Conservation (phyloP, 164 flowering plant genomes). For the Stephania yunnanensis region DNA sequence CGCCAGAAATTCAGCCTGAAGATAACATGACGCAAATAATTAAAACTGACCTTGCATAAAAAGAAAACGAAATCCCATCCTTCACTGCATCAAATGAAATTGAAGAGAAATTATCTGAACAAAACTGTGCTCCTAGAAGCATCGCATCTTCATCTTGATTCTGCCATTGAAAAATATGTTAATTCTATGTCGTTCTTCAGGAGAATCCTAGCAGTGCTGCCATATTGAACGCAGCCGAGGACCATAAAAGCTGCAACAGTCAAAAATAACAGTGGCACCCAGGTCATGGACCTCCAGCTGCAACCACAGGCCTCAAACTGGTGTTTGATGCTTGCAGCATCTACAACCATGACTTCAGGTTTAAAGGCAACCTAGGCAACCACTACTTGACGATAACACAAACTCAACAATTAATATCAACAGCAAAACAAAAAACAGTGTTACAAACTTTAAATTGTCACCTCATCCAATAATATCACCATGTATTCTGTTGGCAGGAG, state of each 20-base stretch:
- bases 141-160: slow-evolving; percentile 93
- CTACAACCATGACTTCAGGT: background rate
- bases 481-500: slow-evolving; percentile 92
- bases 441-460: slow-evolving; percentile 19
- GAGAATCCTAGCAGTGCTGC: background rate
- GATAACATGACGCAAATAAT: background rate
- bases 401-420: background rate
- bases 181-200: background rate
- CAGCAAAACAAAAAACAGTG: background rate
- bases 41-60: slow-evolving; percentile 64
- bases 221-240: background rate
- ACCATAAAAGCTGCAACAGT: background rate
- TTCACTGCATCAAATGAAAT: slow-evolving; percentile 54
- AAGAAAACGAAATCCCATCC: slow-evolving; percentile 60
- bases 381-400: background rate
- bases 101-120: slow-evolving; percentile 84
- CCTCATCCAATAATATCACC: slow-evolving; percentile 82
- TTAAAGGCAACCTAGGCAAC: background rate
- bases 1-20: background rate
- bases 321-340: background rate
- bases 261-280: background rate
- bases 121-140: slow-evolving; percentile 87
- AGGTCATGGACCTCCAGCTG: background rate
- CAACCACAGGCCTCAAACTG: background rate
- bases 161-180: slow-evolving; percentile 26